A percentile compares a stretch with the other conserved stretches of the same genome.
phyloP scores from a whole-genome alignment of 164 flowering plant genomes.

The Pachysandra terminalis region DNA sequence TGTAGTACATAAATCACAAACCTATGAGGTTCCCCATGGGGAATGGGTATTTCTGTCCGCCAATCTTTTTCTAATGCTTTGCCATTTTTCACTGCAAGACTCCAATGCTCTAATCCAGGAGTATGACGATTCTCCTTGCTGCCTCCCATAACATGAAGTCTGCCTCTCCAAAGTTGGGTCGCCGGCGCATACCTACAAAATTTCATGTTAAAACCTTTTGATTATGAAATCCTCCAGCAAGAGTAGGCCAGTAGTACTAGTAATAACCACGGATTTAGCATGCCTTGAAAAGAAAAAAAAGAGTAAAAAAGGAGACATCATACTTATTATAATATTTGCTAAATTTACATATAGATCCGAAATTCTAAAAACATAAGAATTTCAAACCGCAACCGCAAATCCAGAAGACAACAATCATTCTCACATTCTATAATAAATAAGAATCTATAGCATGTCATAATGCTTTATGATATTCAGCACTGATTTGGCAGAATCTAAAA shows the following conservation, averaged over 20 bases:
- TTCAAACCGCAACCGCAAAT: no score
- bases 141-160: slow-evolving; percentile 99
- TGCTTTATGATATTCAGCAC: not conserved
- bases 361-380: no score
- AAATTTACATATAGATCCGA: no score
- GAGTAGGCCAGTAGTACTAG: not conserved
- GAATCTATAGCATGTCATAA: not conserved
- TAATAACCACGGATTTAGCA: not conserved
- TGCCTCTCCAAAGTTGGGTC: slow-evolving; percentile 94
- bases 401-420: not conserved
- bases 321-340: no score
- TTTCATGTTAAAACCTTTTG: not conserved
- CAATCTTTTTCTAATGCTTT: slow-evolving; percentile 72
- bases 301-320: not conserved
- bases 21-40: slow-evolving; percentile 99
- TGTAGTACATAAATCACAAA: slow-evolving; percentile 18
- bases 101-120: slow-evolving; percentile 89
- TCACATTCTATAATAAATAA: not conserved
- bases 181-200: slow-evolving; percentile 93
- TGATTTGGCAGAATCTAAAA: not conserved
- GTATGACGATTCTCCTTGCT: slow-evolving; percentile 92
- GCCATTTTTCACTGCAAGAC: slow-evolving; percentile 91
- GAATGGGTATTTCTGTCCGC: slow-evolving; percentile 80
- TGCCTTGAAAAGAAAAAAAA: not conserved
- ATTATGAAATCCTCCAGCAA: not conserved